phyloP scores from a whole-genome alignment of 805 yeast genomes.

The Wickerhamomyces xylosicus region DNA sequence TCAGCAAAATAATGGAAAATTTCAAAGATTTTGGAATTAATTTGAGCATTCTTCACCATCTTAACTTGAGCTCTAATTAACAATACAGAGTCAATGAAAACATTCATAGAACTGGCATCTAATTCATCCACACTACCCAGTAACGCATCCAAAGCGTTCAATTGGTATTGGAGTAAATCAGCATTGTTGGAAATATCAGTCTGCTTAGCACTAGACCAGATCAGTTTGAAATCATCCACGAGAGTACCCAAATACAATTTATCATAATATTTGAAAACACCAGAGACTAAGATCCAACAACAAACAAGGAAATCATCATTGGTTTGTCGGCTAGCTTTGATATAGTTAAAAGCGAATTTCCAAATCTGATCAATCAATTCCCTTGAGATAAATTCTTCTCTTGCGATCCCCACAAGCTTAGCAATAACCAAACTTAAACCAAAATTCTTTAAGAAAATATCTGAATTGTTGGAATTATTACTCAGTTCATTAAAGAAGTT shows the following conservation, averaged over 20 bases:
- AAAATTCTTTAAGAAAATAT: conserved; percentile 23
- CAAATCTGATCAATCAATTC: conserved; percentile 34
- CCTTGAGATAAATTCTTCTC: conserved; percentile 32
- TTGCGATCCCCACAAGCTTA: conserved; percentile 23
- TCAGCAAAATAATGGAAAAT: conserved; percentile 27
- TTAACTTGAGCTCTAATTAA: background rate
- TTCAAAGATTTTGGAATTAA: background rate
- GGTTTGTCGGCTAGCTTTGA: conserved; percentile 25
- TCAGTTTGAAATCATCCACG: conserved; percentile 43
- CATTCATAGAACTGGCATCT: background rate
- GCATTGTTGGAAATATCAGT: conserved; percentile 17
- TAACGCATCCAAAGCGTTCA: conserved; percentile 20
- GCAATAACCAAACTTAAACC: conserved; percentile 30
- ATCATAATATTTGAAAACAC: conserved; percentile 50
- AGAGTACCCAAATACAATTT: conserved; percentile 43
- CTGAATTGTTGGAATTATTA: conserved; percentile 20
- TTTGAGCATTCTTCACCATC: background rate
- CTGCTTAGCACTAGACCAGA: conserved; percentile 51
- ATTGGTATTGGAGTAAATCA: background rate
- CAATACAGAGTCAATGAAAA: background rate
- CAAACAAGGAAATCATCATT: conserved; percentile 28
- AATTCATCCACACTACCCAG: background rate
- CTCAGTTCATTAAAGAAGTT: conserved; percentile 25
- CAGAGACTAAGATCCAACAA: conserved; percentile 56
- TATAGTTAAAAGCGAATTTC: conserved; percentile 26